These are phyloP conservation scores for Colletotrichum truncatum DNA, from an alignment of 2,329 filamentous ascomycete species.

Conservation along the genomic window DNA sequence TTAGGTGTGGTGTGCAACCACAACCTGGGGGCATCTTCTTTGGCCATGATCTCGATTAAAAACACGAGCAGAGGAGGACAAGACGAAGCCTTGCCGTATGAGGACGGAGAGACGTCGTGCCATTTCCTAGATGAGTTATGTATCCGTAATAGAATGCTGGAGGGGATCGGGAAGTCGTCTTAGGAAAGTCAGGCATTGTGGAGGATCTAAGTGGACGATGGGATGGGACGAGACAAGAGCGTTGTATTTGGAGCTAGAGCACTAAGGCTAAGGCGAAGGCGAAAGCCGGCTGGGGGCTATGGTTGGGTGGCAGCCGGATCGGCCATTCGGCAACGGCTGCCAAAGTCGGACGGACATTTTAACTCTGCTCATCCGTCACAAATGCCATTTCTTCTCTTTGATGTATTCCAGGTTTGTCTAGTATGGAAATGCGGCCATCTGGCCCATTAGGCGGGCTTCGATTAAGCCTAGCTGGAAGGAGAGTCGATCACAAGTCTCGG, in stretches of 20 bases:
- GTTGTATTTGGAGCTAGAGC: neutral
- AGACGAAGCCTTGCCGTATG: slow-evolving; percentile 9
- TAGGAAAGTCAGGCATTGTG: neutral
- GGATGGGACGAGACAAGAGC: neutral
- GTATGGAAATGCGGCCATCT: too few relatives aligned
- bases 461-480: too few relatives aligned
- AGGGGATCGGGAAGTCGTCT: neutral
- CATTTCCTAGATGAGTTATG: slow-evolving; percentile 8
- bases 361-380: too few relatives aligned
- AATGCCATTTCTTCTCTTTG: neutral
- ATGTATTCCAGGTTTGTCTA: neutral
- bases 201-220: slow-evolving; percentile 2
- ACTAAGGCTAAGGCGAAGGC: neutral
- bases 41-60: slow-evolving; percentile 27
- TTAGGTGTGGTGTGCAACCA: slow-evolving; percentile 15
- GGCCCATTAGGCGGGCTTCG: too few relatives aligned
- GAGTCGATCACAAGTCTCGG: neutral
- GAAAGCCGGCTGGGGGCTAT: slow-evolving; percentile 2
- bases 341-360: slow-evolving; percentile 6
- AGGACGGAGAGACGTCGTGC: slow-evolving; percentile 10
- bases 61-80: slow-evolving; percentile 8
- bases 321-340: slow-evolving; percentile 24
- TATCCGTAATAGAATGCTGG: neutral
- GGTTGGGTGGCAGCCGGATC: slow-evolving; percentile 22
- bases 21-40: neutral